Conservation (phyloP, 2,329 filamentous ascomycete species). For the Arthroderma uncinatum region DNA sequence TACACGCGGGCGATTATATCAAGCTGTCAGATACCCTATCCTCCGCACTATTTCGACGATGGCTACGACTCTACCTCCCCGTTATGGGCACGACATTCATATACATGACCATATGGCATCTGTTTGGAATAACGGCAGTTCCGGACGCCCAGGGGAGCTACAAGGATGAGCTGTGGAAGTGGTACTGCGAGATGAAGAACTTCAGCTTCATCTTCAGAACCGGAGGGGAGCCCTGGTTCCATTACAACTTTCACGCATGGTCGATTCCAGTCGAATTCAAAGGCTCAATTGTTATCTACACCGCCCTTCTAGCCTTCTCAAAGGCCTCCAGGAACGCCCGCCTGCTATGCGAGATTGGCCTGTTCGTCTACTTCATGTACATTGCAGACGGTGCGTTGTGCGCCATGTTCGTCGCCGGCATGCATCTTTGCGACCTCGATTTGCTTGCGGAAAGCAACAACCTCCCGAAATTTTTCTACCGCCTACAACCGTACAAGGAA, state of each 20-base stretch:
- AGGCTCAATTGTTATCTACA: constrained; percentile 55
- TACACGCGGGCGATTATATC: constrained; percentile 22
- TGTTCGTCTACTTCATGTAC: constrained; percentile 57
- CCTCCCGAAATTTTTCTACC: constrained; percentile 41
- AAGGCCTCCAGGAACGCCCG: constrained; percentile 45
- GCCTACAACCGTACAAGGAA: constrained; percentile 40
- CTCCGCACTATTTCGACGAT: constrained; percentile 36
- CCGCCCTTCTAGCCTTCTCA: constrained; percentile 46
- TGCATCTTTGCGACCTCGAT: constrained; percentile 53
- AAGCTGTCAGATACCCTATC: constrained; percentile 20
- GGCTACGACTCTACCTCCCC: constrained; percentile 34
- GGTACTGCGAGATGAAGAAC: constrained; percentile 51
- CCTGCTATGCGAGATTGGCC: constrained; percentile 41
- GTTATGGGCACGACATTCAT: constrained; percentile 30
- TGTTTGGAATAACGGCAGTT: constrained; percentile 40
- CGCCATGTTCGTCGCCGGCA: constrained; percentile 49
- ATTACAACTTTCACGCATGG: constrained; percentile 51
- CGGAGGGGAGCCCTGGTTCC: constrained; percentile 47
- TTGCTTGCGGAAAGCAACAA: constrained; percentile 41
- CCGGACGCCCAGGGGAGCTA: constrained; percentile 33
- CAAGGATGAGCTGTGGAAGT: constrained; percentile 42
- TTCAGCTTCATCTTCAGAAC: constrained; percentile 56
- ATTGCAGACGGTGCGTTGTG: constrained; percentile 54
- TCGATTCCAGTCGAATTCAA: constrained; percentile 53
- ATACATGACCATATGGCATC: constrained; percentile 41